These are phyloP conservation scores for Lepiota brunneoincarnata DNA, from an alignment of 768 basidiomycete genomes.

Conservation along the genomic window DNA sequence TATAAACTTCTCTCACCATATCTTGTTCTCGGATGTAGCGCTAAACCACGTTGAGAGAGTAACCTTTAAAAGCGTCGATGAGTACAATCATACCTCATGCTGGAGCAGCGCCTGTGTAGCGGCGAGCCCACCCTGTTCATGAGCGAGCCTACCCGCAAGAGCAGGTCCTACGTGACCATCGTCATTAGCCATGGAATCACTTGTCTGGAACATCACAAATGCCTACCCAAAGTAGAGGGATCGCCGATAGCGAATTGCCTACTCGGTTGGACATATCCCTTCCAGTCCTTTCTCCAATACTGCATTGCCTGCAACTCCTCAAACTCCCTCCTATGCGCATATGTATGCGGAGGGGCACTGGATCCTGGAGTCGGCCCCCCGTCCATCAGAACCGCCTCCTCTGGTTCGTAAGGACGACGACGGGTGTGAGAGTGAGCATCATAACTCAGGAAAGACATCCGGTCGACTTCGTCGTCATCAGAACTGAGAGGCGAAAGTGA, in stretches of 20 bases:
- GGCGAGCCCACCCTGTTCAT: constrained; percentile 28
- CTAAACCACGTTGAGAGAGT: constrained; percentile 28
- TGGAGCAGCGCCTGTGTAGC: constrained; percentile 37
- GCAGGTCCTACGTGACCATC: constrained; percentile 39
- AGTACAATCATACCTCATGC: constrained; percentile 34
- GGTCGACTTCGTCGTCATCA: constrained; percentile 43
- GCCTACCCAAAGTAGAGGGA: constrained; percentile 66
- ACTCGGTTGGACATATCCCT: constrained; percentile 37
- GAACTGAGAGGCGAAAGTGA: constrained; percentile 67
- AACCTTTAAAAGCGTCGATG: not conserved
- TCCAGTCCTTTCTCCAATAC: constrained; percentile 75
- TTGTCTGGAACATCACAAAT: not conserved
- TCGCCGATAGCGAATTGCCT: constrained; percentile 62
- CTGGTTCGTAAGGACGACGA: not conserved
- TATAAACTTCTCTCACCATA: constrained; percentile 73
- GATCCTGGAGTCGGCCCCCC: not conserved
- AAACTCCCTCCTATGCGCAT: constrained; percentile 50
- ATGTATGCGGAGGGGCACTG: constrained; percentile 27
- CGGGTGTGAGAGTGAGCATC: constrained; percentile 9
- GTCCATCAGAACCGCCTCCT: not conserved
- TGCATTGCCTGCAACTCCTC: constrained; percentile 63
- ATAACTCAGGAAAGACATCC: constrained; percentile 26
- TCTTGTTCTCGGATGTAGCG: constrained; percentile 73
- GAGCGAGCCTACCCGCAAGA: constrained; percentile 30
- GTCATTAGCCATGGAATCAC: not conserved